Evolutionary conservation across 106 monocot genomes (phyloP).

Genomic region (Platanthera guangdongensis): DNA sequence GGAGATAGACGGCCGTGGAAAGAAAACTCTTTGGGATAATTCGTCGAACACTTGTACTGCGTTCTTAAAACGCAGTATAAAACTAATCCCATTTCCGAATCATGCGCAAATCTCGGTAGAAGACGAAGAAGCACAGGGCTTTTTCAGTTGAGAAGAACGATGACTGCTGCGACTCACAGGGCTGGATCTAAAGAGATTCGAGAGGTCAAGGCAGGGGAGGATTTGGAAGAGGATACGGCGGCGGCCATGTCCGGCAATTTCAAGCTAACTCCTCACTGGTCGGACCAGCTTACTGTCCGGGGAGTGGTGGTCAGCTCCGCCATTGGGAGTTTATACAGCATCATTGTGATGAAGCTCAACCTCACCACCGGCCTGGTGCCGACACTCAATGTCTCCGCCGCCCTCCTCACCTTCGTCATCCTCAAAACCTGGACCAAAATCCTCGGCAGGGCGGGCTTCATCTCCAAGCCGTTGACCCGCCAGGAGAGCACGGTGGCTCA

Average conservation of each 20-base stretch:
- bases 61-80: not conserved
- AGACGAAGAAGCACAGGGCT: not conserved
- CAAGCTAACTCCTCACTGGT: conserved; percentile 20
- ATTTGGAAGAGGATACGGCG: conserved; percentile 8
- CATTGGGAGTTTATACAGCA: conserved; percentile 20
- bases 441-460: conserved; percentile 6
- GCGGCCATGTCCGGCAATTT: not conserved
- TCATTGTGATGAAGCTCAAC: conserved; percentile 21
- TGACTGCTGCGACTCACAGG: not conserved
- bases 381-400: conserved; percentile 24
- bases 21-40: not conserved
- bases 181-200: not conserved
- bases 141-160: not conserved
- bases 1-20: not conserved
- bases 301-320: conserved; percentile 11
- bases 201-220: conserved; percentile 11
- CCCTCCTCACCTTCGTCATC: conserved; percentile 23
- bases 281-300: conserved; percentile 18
- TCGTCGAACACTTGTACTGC: conserved; percentile 2
- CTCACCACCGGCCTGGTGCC: conserved; percentile 28
- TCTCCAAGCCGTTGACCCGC: conserved; percentile 17
- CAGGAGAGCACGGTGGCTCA: conserved; percentile 36
- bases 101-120: not conserved
- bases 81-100: not conserved
- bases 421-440: conserved; percentile 17